These are phyloP conservation scores for Silene noctiflora DNA, from an alignment of 179 eudicot genomes.

Conservation along the genomic window DNA sequence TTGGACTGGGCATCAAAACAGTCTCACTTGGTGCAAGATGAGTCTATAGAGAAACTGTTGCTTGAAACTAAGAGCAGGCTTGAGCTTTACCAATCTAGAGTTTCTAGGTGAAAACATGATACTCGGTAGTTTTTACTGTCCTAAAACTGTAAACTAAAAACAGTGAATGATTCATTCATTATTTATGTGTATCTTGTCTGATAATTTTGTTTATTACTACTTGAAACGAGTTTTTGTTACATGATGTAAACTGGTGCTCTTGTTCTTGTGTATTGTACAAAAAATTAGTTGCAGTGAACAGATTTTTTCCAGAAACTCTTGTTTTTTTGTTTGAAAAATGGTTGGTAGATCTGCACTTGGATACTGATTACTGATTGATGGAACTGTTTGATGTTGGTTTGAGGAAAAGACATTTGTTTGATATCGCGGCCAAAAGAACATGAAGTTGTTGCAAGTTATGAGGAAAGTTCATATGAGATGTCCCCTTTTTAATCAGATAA, in stretches of 20 bases:
- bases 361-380: neutral
- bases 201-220: slow-evolving; percentile 5
- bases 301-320: slow-evolving; percentile 9
- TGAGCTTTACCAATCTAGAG: slow-evolving; percentile 73
- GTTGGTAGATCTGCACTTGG: neutral
- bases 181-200: slow-evolving; percentile 23
- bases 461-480: too few relatives aligned
- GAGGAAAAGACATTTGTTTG: neutral
- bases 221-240: neutral
- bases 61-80: slow-evolving; percentile 54
- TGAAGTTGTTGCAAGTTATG: neutral
- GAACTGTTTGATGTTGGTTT: neutral
- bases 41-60: slow-evolving; percentile 44
- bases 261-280: slow-evolving; percentile 28
- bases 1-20: slow-evolving; percentile 83
- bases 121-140: neutral
- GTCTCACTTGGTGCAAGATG: slow-evolving; percentile 42
- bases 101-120: slow-evolving; percentile 43
- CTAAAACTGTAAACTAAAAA: neutral
- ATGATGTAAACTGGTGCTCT: neutral
- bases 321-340: neutral
- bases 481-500: too few relatives aligned
- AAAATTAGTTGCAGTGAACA: slow-evolving; percentile 16
- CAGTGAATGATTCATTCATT: slow-evolving; percentile 29
- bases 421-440: neutral